A percentile compares a stretch with the other conserved stretches of the same genome.
Evolutionary conservation across 345 rosid species (phyloP).

Genomic region (Syzygium aromaticum): DNA sequence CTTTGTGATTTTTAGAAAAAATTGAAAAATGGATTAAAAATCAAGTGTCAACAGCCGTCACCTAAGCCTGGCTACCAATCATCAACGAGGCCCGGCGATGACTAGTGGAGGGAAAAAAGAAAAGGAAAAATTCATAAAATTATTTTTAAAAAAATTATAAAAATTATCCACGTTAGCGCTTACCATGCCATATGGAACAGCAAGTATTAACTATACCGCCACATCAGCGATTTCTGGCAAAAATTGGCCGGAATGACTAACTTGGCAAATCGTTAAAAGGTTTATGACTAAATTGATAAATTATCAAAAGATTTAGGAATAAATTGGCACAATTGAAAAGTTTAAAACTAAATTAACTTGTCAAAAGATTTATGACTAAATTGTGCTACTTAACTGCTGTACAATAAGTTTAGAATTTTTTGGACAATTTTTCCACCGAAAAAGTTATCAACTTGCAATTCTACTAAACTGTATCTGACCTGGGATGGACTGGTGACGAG

Average conservation of each 20-base stretch:
- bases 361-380: not conserved
- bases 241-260: not conserved
- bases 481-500: not conserved
- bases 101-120: too few species aligned
- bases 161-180: not conserved
- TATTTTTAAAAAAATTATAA: too few species aligned
- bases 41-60: too few species aligned
- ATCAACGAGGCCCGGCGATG: too few species aligned
- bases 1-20: too few species aligned
- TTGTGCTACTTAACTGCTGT: too few species aligned
- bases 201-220: fast-evolving
- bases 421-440: not conserved
- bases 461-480: not conserved
- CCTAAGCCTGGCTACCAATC: too few species aligned
- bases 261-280: not conserved
- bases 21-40: too few species aligned
- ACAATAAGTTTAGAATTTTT: not conserved
- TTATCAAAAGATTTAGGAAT: too few species aligned
- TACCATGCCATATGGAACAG: fast-evolving
- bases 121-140: too few species aligned
- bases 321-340: not conserved
- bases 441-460: not conserved
- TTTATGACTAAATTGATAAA: not conserved
- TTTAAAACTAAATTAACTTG: not conserved
- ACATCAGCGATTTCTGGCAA: fast-evolving